Evolutionary conservation across 495 filamentous ascomycete genomes (phyloP), one percentile per base, ranked within the genome.

Genomic region (Cetradonia linearis): DNA sequence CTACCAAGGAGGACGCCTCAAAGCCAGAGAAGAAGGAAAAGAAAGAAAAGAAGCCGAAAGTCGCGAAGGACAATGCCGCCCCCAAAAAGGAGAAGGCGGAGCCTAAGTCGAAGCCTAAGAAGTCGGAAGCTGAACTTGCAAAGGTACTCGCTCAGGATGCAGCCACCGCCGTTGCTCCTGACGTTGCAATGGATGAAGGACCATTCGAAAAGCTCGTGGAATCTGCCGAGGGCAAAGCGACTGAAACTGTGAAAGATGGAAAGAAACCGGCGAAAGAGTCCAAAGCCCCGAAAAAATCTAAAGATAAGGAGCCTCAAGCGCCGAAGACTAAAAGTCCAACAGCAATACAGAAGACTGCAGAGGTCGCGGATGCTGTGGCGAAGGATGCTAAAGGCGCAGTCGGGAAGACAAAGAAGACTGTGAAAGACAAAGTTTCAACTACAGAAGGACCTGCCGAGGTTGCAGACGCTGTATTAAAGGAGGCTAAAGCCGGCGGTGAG

Each of bases 91-190:
- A 50, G 33, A 62, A 63, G 49, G 54, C 54, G 25, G 55, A 56
- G 67, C 53, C 61, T 14, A 74, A 73, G 66, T 50, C 61, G 18
- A 53, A 65, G 30, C 58, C 65, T 25, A 67, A 62, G 42, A 57
- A 55, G 14, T 59, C 61, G 16, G 61, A 36, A 10, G 46, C 59
- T 34, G 44, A 52, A 16, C 28, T 58, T 37, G 37, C 46, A 59
- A 58, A 33, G 9, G 58, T 25, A 18, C 11, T 11, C 28, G 36
- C n/a, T 20, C 16, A 30, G 31, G 47, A 56, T 25, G 38, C 46
- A 42, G 46, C 27, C 38, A n/a, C 56, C 36, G 61, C 36, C 60
- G 62, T 68, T 58, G 58, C 31, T 33, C 42, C 63, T 33, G 60
- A 59, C 8, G 30, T 59, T 33, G 34, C 60, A 23, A 65, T 63